Base-by-base conservation (phyloP, 2,329 filamentous ascomycete genomes). In the Penicillium sp. region DNA sequence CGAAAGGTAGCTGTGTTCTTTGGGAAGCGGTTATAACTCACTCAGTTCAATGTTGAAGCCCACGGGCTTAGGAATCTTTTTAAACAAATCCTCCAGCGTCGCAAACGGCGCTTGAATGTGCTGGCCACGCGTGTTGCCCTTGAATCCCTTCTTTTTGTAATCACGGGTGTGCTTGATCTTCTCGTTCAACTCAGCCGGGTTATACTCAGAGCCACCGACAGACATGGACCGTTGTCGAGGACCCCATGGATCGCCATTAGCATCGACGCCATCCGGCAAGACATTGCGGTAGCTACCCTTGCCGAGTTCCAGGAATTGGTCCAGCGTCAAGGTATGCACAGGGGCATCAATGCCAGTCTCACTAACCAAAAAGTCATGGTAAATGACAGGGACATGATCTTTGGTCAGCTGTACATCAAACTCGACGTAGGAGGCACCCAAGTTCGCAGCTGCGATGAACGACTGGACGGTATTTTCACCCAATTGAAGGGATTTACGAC, bases 31-130 rank as follows among this genome's bases (percentile, higher is more conserved):
- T 38, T 39, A 24, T 37, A 52, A 69, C 74, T 64, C 65, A 77
- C 74, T 97, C 79, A 98, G 87, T 74, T 98, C 93, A 58, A 98
- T 95, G 69, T 98, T 97, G 78, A 98, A 98, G 11, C 93, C 90
- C 18, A 95, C 86, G 11, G 81, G 77, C 52, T 86, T 79, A 0
- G 89, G 89, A 0, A 98, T 74, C 63, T 90, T 85, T 60, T 81
- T 80, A 72, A 98, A 96, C 65, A 97, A 83, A 52, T 96, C 89
- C 67, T 96, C 89, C 4, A 98, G 76, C 0, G 93, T 98, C 6
- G 91, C 90, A 70, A 98, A 98, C 0, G 91, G 89, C 0, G 87
- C 89, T 66, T 97, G 91, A 60, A 98, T 97, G 60, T 94, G 94
- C 64, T 89, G 89, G 42, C 91, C 93, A 4, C 93, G 85, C 4